Evolutionary conservation across 495 filamentous ascomycete species (phyloP).

Genomic region (Thozetella sp.): DNA sequence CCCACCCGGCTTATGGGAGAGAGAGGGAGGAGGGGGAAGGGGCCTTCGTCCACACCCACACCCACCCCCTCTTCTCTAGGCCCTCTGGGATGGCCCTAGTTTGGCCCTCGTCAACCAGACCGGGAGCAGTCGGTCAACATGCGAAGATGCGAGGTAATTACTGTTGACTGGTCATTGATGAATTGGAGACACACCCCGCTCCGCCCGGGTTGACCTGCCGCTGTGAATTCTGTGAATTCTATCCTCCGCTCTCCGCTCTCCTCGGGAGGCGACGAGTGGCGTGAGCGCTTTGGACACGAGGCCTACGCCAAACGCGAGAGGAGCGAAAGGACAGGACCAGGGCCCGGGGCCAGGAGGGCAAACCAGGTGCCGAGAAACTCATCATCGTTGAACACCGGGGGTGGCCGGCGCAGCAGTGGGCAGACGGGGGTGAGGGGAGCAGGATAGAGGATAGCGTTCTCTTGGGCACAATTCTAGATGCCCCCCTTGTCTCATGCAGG

Average conservation of each 20-base stretch:
- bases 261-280: no score
- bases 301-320: no score
- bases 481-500: not conserved
- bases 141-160: not conserved
- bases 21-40: no score
- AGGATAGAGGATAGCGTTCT: no score
- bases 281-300: no score
- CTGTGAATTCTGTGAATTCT: not conserved
- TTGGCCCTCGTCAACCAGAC: not conserved
- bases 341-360: no score
- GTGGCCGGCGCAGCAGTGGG: not conserved
- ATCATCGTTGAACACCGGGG: no score
- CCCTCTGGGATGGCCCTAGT: not conserved
- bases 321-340: no score
- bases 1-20: not conserved
- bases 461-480: not conserved
- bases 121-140: not conserved
- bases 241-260: not conserved
- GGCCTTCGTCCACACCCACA: not conserved
- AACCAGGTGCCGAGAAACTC: no score
- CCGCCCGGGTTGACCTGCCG: not conserved
- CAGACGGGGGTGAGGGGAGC: no score
- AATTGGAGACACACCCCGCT: not conserved
- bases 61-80: not conserved
- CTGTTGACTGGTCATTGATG: not conserved